A percentile compares a stretch with the other conserved stretches of the same genome.
Evolutionary conservation across 2,329 filamentous ascomycete genomes (phyloP).

Genomic region (Trichoderma gracile): DNA sequence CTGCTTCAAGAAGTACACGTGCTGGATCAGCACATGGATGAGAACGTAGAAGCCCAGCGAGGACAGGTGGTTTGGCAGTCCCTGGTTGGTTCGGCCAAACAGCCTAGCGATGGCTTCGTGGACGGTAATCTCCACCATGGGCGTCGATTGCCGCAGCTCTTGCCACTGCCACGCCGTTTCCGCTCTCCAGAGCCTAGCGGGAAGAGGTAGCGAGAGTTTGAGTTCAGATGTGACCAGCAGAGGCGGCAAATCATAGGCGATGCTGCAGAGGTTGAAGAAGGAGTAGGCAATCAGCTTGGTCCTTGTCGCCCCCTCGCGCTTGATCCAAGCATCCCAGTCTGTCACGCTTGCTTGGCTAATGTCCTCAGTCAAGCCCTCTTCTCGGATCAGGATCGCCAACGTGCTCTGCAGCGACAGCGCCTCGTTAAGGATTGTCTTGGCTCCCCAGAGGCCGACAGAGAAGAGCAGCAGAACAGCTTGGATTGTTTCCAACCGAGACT

Average conservation of each 20-base stretch:
- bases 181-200: constrained; percentile 58
- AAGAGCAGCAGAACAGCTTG: constrained; percentile 64
- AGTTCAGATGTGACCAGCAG: constrained; percentile 60
- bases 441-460: constrained; percentile 61
- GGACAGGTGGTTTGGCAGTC: constrained; percentile 52
- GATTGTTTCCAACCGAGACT: constrained; percentile 63
- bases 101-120: constrained; percentile 59
- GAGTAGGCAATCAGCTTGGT: constrained; percentile 63
- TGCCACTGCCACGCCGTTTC: constrained; percentile 62
- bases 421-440: constrained; percentile 61
- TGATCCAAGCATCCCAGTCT: constrained; percentile 63
- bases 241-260: constrained; percentile 62
- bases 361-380: constrained; percentile 56
- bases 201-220: constrained; percentile 56
- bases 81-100: constrained; percentile 53
- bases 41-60: constrained; percentile 70
- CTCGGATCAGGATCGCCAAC: constrained; percentile 58
- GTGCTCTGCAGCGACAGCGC: constrained; percentile 60
- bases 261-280: constrained; percentile 64
- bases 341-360: constrained; percentile 46
- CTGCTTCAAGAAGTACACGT: constrained; percentile 69
- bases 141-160: constrained; percentile 54
- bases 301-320: constrained; percentile 56
- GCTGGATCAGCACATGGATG: constrained; percentile 70
- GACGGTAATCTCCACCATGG: constrained; percentile 53